A percentile compares a stretch with the other conserved stretches of the same genome.
phyloP scores from a whole-genome alignment of 139 green algal species.

The Volvox reticuliferus region DNA sequence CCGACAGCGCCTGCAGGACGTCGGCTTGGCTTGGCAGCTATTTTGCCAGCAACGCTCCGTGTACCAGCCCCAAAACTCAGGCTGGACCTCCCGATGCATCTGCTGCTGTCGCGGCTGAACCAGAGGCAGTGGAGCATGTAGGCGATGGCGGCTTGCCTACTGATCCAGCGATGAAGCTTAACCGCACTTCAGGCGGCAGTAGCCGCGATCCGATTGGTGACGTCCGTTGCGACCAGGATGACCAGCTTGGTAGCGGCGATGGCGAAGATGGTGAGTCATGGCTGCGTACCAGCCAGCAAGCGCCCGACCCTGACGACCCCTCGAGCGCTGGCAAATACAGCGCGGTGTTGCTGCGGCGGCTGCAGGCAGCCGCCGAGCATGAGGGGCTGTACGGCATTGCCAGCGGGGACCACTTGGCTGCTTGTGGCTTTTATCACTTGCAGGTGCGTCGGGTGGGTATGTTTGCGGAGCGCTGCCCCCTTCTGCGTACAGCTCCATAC shows the following conservation, averaged over 20 bases:
- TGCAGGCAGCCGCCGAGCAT: constrained; percentile 10
- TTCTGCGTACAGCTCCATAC: not conserved
- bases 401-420: not conserved
- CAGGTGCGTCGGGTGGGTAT: constrained; percentile 5
- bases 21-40: not conserved
- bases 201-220: not conserved
- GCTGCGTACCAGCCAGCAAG: constrained; percentile 47
- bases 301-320: constrained; percentile 23
- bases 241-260: not conserved
- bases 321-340: constrained; percentile 36
- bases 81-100: not conserved
- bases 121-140: not conserved
- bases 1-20: not conserved
- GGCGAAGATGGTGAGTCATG: not conserved
- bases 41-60: not conserved
- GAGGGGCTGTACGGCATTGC: constrained; percentile 29
- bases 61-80: not conserved
- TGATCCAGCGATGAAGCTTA: not conserved
- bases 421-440: constrained; percentile 10
- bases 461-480: not conserved
- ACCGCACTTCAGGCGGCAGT: too few relatives aligned
- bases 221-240: not conserved
- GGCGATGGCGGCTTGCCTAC: not conserved
- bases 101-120: too few relatives aligned
- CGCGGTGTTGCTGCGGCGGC: constrained; percentile 17